A percentile compares a stretch with the other conserved stretches of the same genome.
Conservation (phyloP, 352 stramenopile species). For the Phytophthora litchii region DNA sequence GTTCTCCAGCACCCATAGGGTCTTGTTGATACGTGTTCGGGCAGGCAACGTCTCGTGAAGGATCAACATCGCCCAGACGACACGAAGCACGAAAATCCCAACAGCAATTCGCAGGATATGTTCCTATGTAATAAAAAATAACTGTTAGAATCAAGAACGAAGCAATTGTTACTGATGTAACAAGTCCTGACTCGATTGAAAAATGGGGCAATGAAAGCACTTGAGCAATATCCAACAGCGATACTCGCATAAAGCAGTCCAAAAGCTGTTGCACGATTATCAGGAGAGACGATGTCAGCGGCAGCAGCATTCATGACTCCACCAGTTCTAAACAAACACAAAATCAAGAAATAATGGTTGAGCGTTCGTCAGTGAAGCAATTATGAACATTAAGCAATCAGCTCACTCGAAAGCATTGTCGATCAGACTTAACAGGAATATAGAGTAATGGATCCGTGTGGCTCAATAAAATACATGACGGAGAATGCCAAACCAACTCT, state of each 20-base stretch:
- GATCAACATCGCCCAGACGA: slow-evolving; percentile 52
- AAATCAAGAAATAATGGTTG: not conserved
- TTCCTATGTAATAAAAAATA: not conserved
- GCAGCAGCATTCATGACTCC: slow-evolving; percentile 61
- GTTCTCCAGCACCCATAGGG: slow-evolving; percentile 41
- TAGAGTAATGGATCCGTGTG: slow-evolving; percentile 50
- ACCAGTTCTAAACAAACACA: slow-evolving; percentile 41
- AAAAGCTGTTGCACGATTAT: slow-evolving; percentile 58
- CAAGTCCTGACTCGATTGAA: slow-evolving; percentile 48
- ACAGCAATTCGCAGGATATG: not conserved
- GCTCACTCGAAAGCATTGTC: slow-evolving; percentile 58
- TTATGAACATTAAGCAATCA: not conserved
- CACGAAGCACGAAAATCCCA: slow-evolving; percentile 44
- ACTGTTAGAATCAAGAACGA: not conserved
- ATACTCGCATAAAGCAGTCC: slow-evolving; percentile 56
- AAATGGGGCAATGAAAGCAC: slow-evolving; percentile 52
- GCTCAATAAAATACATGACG: slow-evolving; percentile 66
- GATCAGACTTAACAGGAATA: slow-evolving; percentile 64
- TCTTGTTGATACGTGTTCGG: slow-evolving; percentile 31
- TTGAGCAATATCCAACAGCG: slow-evolving; percentile 49
- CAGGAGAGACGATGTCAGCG: slow-evolving; percentile 30
- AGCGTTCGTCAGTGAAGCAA: not conserved
- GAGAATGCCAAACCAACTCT: slow-evolving; percentile 61
- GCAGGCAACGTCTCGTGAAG: slow-evolving; percentile 45
- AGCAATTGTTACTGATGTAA: not conserved